Evolutionary conservation across 1,284 basidiomycete genomes (phyloP).

Genomic region (Agaricales sp.): DNA sequence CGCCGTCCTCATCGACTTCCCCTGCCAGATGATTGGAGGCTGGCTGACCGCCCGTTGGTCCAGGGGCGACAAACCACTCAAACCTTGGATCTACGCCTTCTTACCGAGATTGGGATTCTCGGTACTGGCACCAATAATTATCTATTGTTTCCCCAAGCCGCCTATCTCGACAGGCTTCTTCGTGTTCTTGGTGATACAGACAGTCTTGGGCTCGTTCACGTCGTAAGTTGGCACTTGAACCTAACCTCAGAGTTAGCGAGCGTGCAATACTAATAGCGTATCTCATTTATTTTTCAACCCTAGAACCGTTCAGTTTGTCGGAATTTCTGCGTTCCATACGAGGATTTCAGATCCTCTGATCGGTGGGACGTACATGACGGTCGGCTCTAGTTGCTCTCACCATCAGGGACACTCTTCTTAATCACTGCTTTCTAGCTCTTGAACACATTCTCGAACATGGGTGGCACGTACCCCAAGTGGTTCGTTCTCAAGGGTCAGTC

Average conservation of each 20-base stretch:
- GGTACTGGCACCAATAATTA: slow-evolving; percentile 67
- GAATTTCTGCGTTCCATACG: slow-evolving; percentile 97
- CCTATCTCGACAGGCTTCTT: slow-evolving; percentile 79
- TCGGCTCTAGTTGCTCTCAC: slow-evolving; percentile 25
- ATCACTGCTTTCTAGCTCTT: slow-evolving; percentile 47
- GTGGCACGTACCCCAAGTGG: slow-evolving; percentile 96
- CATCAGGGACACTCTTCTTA: neutral
- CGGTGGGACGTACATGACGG: slow-evolving; percentile 98
- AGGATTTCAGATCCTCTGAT: slow-evolving; percentile 95
- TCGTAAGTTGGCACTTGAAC: slow-evolving; percentile 46
- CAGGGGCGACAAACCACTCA: slow-evolving; percentile 61
- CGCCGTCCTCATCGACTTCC: slow-evolving; percentile 94
- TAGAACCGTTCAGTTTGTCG: slow-evolving; percentile 96
- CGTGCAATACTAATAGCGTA: neutral
- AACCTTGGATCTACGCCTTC: slow-evolving; percentile 88
- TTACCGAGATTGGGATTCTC: slow-evolving; percentile 79
- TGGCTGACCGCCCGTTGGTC: slow-evolving; percentile 96
- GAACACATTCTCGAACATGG: slow-evolving; percentile 95
- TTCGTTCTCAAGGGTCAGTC: slow-evolving; percentile 77
- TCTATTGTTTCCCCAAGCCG: slow-evolving; percentile 77
- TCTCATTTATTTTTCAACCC: slow-evolving; percentile 1
- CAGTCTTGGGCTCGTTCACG: slow-evolving; percentile 79
- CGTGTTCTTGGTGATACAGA: slow-evolving; percentile 67
- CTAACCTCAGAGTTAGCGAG: slow-evolving; percentile 1
- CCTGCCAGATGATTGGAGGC: slow-evolving; percentile 93